Evolutionary conservation across 2,329 filamentous ascomycete genomes (phyloP).

Genomic region (Venturia asperata): DNA sequence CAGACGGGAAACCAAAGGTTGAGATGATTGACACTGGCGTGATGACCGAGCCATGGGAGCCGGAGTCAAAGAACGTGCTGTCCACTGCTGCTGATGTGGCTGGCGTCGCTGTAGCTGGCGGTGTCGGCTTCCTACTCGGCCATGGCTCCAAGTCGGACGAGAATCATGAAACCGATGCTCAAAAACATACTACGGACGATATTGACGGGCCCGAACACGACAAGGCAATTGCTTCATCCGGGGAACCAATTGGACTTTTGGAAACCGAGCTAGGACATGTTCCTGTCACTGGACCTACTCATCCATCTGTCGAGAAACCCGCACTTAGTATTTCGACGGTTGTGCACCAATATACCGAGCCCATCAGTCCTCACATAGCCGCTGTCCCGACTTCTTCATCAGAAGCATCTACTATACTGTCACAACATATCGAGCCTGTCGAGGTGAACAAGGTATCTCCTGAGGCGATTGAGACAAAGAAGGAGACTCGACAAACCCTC

Average conservation of each 20-base stretch:
- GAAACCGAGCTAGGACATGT: constrained; percentile 5
- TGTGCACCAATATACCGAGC: constrained; percentile 18
- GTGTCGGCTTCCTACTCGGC: constrained; percentile 24
- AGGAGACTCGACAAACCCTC: constrained; percentile 7
- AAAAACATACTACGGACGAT: background rate
- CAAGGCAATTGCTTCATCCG: background rate
- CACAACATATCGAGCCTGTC: constrained; percentile 35
- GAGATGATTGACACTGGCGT: constrained; percentile 19
- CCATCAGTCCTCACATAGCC: constrained; percentile 21
- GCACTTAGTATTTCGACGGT: constrained; percentile 28
- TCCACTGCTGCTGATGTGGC: constrained; percentile 36
- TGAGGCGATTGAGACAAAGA: constrained; percentile 35
- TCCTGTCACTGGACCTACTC: constrained; percentile 26
- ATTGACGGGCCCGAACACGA: background rate
- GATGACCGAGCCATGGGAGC: constrained; percentile 22
- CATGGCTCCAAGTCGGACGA: constrained; percentile 22
- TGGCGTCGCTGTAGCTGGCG: constrained; percentile 19
- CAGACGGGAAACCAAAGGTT: constrained; percentile 21
- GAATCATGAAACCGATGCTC: constrained; percentile 11
- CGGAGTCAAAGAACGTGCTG: constrained; percentile 24
- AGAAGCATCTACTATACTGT: constrained; percentile 7
- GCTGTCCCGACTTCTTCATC: constrained; percentile 23
- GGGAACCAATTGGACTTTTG: background rate
- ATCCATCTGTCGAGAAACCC: constrained; percentile 24
- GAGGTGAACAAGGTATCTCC: constrained; percentile 23